Evolutionary conservation across 306 rosid genomes (phyloP).

Genomic region (Vicia faba): DNA sequence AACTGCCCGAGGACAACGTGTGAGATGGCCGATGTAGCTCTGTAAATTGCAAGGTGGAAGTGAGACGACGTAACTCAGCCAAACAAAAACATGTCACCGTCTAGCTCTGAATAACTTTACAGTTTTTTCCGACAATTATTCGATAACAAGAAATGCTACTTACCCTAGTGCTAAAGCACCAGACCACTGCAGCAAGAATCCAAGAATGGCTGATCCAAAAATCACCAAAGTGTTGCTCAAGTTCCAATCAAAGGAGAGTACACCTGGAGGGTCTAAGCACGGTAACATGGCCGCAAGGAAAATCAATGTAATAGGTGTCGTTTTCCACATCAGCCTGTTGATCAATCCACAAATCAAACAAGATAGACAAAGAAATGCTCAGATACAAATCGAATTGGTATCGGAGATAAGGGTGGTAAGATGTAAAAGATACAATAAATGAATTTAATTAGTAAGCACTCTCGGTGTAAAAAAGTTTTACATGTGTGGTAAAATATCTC

Average conservation of each 20-base stretch:
- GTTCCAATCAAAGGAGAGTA: conserved; percentile 70
- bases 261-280: conserved; percentile 83
- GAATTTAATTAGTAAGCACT: no score
- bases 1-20: conserved; percentile 98
- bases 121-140: conserved; percentile 2
- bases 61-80: background rate
- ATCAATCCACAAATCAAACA: conserved; percentile 30
- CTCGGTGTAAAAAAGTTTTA: no score
- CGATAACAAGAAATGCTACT: conserved; percentile 25
- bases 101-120: conserved; percentile 2
- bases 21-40: conserved; percentile 89
- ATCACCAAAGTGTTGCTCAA: conserved; percentile 60
- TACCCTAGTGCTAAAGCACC: conserved; percentile 92
- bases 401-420: no score
- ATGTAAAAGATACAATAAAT: no score
- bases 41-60: conserved; percentile 41
- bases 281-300: conserved; percentile 69
- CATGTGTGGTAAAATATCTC: no score
- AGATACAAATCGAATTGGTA: conserved; percentile 26
- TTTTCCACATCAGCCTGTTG: conserved; percentile 89
- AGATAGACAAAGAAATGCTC: conserved; percentile 13
- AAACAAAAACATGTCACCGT: background rate
- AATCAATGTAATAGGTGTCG: conserved; percentile 73
- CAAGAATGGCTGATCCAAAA: conserved; percentile 72
- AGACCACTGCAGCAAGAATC: conserved; percentile 93